Conservation (phyloP, 1,284 basidiomycete species). For the Moesziomyces sp. region DNA sequence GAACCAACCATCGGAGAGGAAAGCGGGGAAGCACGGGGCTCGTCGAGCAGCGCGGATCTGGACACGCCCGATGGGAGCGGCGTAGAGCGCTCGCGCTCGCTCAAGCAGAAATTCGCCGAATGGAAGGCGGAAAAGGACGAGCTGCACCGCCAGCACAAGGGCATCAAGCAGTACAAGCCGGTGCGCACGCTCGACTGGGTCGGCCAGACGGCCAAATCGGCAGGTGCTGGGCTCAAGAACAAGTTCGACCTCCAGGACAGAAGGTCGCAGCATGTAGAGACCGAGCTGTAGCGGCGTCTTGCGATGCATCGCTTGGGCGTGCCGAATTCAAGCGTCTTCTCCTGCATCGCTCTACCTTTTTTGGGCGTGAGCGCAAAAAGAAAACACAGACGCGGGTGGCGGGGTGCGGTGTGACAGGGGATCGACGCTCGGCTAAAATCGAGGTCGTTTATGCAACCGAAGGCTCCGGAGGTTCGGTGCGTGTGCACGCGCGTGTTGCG, state of each 20-base stretch:
- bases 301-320: too few relatives aligned
- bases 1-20: background rate
- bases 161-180: slow-evolving; percentile 46
- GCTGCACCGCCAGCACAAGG: slow-evolving; percentile 45
- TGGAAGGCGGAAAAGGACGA: slow-evolving; percentile 51
- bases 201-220: slow-evolving; percentile 17
- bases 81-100: slow-evolving; percentile 5
- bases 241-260: slow-evolving; percentile 40
- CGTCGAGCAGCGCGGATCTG: background rate
- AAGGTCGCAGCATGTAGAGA: slow-evolving; percentile 33
- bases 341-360: too few relatives aligned
- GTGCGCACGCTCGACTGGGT: slow-evolving; percentile 49
- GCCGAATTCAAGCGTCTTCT: too few relatives aligned
- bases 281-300: slow-evolving; percentile 25
- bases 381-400: too few relatives aligned
- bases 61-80: slow-evolving; percentile 17
- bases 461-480: too few relatives aligned
- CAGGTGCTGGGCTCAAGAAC: slow-evolving; percentile 9
- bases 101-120: slow-evolving; percentile 40
- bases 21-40: background rate
- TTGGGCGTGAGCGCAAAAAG: too few relatives aligned
- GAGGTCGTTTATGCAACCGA: too few relatives aligned
- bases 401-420: too few relatives aligned
- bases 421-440: too few relatives aligned
- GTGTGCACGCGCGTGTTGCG: too few relatives aligned